phyloP scores from a whole-genome alignment of 345 rosid genomes.

The Combretum micranthum region DNA sequence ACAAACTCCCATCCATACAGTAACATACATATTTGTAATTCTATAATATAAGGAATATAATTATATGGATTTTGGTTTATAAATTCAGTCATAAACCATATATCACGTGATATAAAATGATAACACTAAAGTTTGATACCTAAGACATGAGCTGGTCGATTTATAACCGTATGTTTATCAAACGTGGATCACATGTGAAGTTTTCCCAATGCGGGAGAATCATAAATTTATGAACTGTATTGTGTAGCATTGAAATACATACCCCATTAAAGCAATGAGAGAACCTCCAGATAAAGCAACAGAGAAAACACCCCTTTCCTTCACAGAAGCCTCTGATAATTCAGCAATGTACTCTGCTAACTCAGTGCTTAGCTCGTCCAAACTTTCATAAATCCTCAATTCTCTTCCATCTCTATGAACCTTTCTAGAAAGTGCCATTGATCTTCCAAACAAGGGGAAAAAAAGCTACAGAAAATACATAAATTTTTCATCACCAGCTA shows the following conservation, averaged over 20 bases:
- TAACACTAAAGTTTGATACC: too few relatives aligned
- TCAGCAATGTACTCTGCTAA: slow-evolving; percentile 63
- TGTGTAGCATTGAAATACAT: background rate
- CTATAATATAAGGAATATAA: too few relatives aligned
- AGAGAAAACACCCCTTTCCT: slow-evolving; percentile 60
- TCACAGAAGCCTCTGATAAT: slow-evolving; percentile 47
- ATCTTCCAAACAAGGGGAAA: too few relatives aligned
- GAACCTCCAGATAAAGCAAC: slow-evolving; percentile 80
- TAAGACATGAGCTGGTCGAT: too few relatives aligned
- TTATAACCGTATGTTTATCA: too few relatives aligned
- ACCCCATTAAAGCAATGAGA: slow-evolving; percentile 68
- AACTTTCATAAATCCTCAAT: slow-evolving; percentile 54
- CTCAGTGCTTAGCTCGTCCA: slow-evolving; percentile 51
- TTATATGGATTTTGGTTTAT: too few relatives aligned
- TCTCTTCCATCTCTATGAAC: slow-evolving; percentile 49
- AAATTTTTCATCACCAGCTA: too few relatives aligned
- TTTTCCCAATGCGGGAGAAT: background rate
- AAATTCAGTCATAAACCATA: too few relatives aligned
- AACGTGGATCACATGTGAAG: background rate
- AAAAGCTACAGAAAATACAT: too few relatives aligned
- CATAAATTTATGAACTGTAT: background rate
- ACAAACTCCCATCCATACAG: too few relatives aligned
- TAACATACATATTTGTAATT: too few relatives aligned
- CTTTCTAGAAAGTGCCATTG: slow-evolving; percentile 45
- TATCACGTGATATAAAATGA: too few relatives aligned